phyloP scores from a whole-genome alignment of 768 basidiomycete species.

The Russula compacta region DNA sequence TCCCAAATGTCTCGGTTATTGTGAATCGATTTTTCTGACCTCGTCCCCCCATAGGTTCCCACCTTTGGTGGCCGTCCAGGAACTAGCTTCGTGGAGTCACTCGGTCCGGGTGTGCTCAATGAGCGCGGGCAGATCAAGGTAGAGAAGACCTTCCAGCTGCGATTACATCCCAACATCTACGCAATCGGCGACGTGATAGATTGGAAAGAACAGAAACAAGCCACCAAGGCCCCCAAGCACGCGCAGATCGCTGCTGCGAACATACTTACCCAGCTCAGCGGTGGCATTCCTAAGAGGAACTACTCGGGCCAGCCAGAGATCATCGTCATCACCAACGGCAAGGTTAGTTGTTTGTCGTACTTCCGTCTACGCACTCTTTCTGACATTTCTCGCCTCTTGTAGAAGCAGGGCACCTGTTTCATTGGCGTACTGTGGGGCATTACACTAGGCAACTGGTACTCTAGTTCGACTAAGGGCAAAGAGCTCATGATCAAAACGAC shows the following conservation, averaged over 20 bases:
- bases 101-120: conserved; percentile 32
- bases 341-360: conserved; percentile 2
- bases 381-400: neutral
- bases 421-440: conserved; percentile 16
- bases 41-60: conserved; percentile 21
- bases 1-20: no score
- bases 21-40: no score
- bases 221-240: conserved; percentile 39
- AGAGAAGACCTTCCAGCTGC: conserved; percentile 47
- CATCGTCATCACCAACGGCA: conserved; percentile 29
- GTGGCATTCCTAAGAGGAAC: conserved; percentile 27
- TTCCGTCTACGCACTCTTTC: neutral
- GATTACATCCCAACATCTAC: conserved; percentile 43
- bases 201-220: conserved; percentile 55
- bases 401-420: conserved; percentile 10
- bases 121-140: conserved; percentile 41
- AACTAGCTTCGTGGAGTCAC: conserved; percentile 43
- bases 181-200: conserved; percentile 61
- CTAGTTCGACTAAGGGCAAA: conserved; percentile 15
- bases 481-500: conserved; percentile 10
- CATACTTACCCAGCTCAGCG: conserved; percentile 36
- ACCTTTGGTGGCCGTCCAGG: conserved; percentile 34
- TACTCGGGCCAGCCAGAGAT: conserved; percentile 46
- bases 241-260: conserved; percentile 39
- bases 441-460: conserved; percentile 16